These are phyloP conservation scores for Asterochloris erici DNA, from an alignment of 139 green algal genomes.

Conservation along the genomic window DNA sequence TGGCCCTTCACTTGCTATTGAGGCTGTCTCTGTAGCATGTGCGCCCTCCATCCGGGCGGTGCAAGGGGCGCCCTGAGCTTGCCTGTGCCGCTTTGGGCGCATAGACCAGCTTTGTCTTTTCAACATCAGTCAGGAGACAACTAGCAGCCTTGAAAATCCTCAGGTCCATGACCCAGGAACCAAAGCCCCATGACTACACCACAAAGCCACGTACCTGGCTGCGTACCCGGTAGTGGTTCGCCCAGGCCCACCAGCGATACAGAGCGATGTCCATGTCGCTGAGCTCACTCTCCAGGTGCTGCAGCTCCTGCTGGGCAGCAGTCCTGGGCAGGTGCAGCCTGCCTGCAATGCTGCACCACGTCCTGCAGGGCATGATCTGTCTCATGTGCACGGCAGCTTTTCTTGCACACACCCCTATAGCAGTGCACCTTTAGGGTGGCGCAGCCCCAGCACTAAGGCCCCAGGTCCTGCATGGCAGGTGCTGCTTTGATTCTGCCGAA, in stretches of 20 bases:
- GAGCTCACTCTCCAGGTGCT: conserved; percentile 2
- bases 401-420: too few species aligned
- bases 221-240: neutral
- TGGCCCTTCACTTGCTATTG: too few species aligned
- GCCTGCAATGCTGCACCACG: neutral
- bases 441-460: neutral
- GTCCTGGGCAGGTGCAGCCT: neutral
- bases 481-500: too few species aligned
- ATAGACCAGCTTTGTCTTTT: too few species aligned
- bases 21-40: too few species aligned
- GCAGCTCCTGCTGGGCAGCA: neutral
- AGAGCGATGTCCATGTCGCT: neutral
- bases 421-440: too few species aligned
- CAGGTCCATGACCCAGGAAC: neutral
- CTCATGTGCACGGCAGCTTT: too few species aligned
- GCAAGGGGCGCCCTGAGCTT: too few species aligned
- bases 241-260: conserved; percentile 18
- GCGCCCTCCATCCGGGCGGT: too few species aligned
- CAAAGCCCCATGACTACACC: neutral
- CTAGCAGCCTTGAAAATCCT: neutral
- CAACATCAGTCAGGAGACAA: too few species aligned
- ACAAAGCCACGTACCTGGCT: neutral
- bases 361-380: neutral
- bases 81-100: too few species aligned
- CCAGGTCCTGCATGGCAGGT: neutral